Percentiles rank a stretch among this genome's conserved stretches.
phyloP scores from a whole-genome alignment of 345 rosid species.

The Ceriops decandra region DNA sequence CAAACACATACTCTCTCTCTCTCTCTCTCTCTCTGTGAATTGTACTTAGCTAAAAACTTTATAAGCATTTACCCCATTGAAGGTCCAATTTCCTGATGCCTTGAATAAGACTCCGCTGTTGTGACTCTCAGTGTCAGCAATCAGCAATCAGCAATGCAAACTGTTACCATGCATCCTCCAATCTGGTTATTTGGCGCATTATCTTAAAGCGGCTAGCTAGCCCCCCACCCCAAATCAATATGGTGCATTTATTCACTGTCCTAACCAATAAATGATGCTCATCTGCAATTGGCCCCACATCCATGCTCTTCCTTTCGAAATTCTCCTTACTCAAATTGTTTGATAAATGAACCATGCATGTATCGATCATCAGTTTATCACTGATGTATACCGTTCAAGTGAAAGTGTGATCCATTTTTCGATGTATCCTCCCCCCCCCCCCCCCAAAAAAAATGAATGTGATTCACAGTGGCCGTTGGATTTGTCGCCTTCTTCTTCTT shows the following conservation, averaged over 20 bases:
- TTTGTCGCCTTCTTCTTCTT: too few relatives aligned
- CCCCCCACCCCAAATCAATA: neutral
- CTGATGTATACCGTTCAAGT: constrained; percentile 15
- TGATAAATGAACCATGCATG: neutral
- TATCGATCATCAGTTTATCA: constrained; percentile 5
- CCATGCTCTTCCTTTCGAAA: neutral
- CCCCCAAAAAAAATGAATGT: neutral
- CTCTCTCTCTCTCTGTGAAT: neutral
- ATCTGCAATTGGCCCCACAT: neutral
- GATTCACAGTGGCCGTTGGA: neutral
- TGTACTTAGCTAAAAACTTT: neutral
- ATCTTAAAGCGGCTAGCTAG: neutral
- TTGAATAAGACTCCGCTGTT: neutral
- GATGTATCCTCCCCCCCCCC: neutral
- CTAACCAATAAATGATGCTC: neutral
- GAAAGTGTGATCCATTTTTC: constrained; percentile 18
- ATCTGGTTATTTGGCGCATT: neutral
- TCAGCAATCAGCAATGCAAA: constrained; percentile 8
- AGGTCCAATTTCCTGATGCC: constrained; percentile 6
- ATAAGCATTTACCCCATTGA: neutral
- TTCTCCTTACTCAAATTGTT: neutral
- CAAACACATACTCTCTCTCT: neutral
- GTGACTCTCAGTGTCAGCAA: constrained; percentile 6
- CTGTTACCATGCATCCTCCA: constrained; percentile 1
- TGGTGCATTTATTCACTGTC: neutral